phyloP scores from a whole-genome alignment of 208 protist species.

The Crithidia sp. region DNA sequence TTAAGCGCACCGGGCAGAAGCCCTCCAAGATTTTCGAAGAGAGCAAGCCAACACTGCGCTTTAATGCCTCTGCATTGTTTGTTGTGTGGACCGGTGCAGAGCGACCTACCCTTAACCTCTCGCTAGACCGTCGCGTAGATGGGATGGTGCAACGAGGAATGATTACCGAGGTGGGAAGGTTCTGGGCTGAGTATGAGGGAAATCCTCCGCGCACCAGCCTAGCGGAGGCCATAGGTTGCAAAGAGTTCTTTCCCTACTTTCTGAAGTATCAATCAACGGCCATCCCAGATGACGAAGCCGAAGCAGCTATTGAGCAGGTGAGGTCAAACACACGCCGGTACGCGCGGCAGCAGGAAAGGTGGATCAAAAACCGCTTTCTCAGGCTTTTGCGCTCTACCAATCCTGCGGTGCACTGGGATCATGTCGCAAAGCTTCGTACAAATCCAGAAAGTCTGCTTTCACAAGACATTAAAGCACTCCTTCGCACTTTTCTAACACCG shows the following conservation, averaged over 20 bases:
- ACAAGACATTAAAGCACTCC: background rate
- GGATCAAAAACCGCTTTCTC: slow-evolving; percentile 81
- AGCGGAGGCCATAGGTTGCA: slow-evolving; percentile 78
- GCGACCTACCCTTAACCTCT: slow-evolving; percentile 39
- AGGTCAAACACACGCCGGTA: slow-evolving; percentile 82
- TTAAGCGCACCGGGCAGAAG: slow-evolving; percentile 46
- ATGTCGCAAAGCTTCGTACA: slow-evolving; percentile 24
- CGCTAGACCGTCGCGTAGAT: slow-evolving; percentile 74
- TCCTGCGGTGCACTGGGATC: slow-evolving; percentile 15
- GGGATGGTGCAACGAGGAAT: slow-evolving; percentile 79
- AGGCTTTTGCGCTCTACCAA: slow-evolving; percentile 35
- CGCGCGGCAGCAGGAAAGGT: slow-evolving; percentile 77
- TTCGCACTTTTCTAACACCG: slow-evolving; percentile 7
- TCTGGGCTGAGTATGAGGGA: slow-evolving; percentile 21
- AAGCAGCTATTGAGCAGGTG: slow-evolving; percentile 50
- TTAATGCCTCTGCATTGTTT: slow-evolving; percentile 38
- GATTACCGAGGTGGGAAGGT: slow-evolving; percentile 57
- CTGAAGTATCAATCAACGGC: background rate
- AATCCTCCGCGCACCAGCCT: slow-evolving; percentile 34
- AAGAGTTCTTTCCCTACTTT: slow-evolving; percentile 56
- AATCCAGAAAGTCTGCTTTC: background rate
- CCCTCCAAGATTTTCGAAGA: slow-evolving; percentile 58
- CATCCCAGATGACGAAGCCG: slow-evolving; percentile 11
- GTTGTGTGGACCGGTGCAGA: slow-evolving; percentile 70
- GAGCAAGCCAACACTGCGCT: slow-evolving; percentile 46